phyloP scores from a whole-genome alignment of 1,284 basidiomycete genomes.

The Chalciporus sp. region DNA sequence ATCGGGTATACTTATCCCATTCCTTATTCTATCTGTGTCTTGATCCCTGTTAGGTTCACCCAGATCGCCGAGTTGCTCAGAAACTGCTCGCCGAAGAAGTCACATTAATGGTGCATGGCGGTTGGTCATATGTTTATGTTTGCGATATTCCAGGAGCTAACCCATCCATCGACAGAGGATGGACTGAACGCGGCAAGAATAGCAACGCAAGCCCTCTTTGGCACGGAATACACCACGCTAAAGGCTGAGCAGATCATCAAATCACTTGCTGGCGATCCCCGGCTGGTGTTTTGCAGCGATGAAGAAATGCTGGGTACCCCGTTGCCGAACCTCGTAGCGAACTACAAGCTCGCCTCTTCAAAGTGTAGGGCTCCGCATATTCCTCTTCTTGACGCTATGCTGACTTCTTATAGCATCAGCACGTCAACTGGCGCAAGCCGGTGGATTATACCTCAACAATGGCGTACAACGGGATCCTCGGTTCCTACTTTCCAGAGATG shows the following conservation, averaged over 20 bases:
- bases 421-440: slow-evolving; percentile 34
- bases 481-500: slow-evolving; percentile 43
- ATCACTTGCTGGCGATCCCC: slow-evolving; percentile 34
- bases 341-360: slow-evolving; percentile 30
- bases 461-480: slow-evolving; percentile 43
- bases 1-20: slow-evolving; percentile 45
- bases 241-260: slow-evolving; percentile 31
- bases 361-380: slow-evolving; percentile 25
- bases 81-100: slow-evolving; percentile 84
- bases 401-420: slow-evolving; percentile 29
- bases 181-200: slow-evolving; percentile 33
- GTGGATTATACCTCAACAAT: slow-evolving; percentile 59
- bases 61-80: slow-evolving; percentile 73
- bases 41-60: slow-evolving; percentile 43
- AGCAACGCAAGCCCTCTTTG: slow-evolving; percentile 39
- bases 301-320: slow-evolving; percentile 33
- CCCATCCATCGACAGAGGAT: slow-evolving; percentile 18
- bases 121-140: slow-evolving; percentile 41
- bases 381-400: neutral
- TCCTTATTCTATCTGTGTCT: slow-evolving; percentile 2
- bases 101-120: slow-evolving; percentile 83
- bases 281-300: slow-evolving; percentile 33
- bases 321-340: slow-evolving; percentile 30
- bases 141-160: too few species aligned
- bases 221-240: slow-evolving; percentile 29